phyloP scores from a whole-genome alignment of 2,329 filamentous ascomycete species.

The Paraconiothyrium sp. region DNA sequence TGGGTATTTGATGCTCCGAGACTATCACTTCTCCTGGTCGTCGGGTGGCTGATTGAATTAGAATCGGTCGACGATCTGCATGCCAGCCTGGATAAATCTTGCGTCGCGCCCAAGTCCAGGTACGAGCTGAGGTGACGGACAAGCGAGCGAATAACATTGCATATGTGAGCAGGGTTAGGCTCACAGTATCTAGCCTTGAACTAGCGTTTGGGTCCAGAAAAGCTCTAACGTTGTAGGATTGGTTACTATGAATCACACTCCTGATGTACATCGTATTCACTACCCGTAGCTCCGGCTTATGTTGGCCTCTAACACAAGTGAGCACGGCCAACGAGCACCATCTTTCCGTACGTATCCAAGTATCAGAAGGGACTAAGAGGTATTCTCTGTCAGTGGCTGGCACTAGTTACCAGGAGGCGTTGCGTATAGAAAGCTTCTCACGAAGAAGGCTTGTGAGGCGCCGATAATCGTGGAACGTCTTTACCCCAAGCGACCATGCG shows the following conservation, averaged over 20 bases:
- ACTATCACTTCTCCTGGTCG: not conserved
- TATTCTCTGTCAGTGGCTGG: not conserved
- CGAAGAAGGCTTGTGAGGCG: not conserved
- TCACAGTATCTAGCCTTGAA: not conserved
- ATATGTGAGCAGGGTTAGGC: not conserved
- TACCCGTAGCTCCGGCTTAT: not conserved
- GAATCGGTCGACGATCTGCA: not conserved
- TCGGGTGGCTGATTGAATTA: not conserved
- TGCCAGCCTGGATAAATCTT: not conserved
- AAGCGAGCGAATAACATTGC: constrained; percentile 1
- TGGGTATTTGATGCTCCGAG: not conserved
- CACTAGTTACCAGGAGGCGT: not conserved
- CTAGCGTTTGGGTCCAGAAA: not conserved
- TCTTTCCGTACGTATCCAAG: not conserved
- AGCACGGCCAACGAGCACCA: not conserved
- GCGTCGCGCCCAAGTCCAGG: not conserved
- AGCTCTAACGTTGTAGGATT: not conserved
- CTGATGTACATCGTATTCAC: not conserved
- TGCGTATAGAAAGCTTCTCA: not conserved
- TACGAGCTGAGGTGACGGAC: not conserved
- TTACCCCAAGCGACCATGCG: not conserved
- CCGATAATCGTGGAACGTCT: not conserved
- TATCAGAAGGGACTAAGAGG: not conserved
- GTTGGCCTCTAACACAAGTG: not conserved
- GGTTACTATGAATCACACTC: not conserved